Conservation (phyloP, 208 protist genomes). For the Acanthamoeba polyphaga region DNA sequence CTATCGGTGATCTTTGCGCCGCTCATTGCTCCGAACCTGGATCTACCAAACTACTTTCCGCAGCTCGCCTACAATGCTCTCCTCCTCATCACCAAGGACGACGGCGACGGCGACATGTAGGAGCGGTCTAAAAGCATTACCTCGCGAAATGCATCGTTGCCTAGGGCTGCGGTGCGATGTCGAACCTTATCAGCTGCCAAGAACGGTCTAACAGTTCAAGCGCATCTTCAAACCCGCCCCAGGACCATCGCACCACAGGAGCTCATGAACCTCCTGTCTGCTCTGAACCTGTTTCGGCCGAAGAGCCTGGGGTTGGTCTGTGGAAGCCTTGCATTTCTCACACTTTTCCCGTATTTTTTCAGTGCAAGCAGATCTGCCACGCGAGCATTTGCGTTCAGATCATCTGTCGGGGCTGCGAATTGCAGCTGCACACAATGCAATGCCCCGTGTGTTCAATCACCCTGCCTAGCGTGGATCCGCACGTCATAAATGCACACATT, state of each 20-base stretch:
- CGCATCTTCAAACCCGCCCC: too few species aligned
- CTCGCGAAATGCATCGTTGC: too few species aligned
- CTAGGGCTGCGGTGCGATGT: too few species aligned
- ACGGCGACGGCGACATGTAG: not conserved
- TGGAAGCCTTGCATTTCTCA: not conserved
- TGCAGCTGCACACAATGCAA: not conserved
- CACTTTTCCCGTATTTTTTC: not conserved
- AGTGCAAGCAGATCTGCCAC: not conserved
- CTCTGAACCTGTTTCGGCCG: too few species aligned
- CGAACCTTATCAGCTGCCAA: too few species aligned
- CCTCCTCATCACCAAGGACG: not conserved
- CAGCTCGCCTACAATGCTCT: not conserved
- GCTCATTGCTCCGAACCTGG: not conserved
- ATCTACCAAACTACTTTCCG: constrained; percentile 5
- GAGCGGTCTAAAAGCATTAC: too few species aligned
- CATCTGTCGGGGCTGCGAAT: too few species aligned
- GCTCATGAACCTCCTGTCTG: too few species aligned
- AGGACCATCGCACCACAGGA: too few species aligned
- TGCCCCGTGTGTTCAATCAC: constrained; percentile 43
- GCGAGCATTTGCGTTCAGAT: not conserved
- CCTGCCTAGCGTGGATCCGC: not conserved
- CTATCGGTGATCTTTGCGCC: not conserved
- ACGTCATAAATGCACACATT: constrained; percentile 34
- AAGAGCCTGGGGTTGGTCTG: too few species aligned
- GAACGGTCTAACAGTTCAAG: too few species aligned